Base-by-base conservation (phyloP, 1,284 basidiomycete genomes). In the Irpex sp. region DNA sequence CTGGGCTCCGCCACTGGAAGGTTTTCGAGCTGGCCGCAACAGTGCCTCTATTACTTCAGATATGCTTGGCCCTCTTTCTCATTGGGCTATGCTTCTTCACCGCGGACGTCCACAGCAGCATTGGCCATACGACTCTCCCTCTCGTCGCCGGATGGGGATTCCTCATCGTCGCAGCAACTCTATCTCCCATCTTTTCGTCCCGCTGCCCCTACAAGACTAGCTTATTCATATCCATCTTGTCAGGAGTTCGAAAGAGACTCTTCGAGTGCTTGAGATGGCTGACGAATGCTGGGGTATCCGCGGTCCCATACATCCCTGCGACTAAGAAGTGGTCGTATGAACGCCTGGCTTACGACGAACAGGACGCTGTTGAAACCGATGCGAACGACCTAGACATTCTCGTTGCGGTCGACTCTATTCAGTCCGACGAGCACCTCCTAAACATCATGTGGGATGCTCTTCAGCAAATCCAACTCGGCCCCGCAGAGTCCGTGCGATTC, bases 31-130 rank as follows among this genome's bases (percentile, higher is more conserved):
- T 67, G 10, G 58, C 67, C 18, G 59, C 57, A 9, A 19, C 65
- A n/a, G 59, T 68, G 3, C 66, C 67, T 12, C 42, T 65, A 18
- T 49, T 68, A 0, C 55, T 68, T 5, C 65, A 64, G 21, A 21
- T 63, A 14, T 51, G 66, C 4, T 58, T 67, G 12, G 37, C 58
- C 5, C 55, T 68, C 6, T 67, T 68, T 58, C 58, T 67, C 21
- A 39, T 61, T 16, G 67, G 67, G 14, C 58, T 67, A 5, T 62
- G 65, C n/a, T 42, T 63, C 12, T 58, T 67, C 23, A 58, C 64
- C 6, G 58, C 53, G 57, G 21, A 57, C 3, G 28, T 67, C 23
- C 51, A 62, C 58, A 23, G 14, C 7, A 39, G 52, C 51, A 61
- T 66, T 9, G 57, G 58, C 3, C 4, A 35, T 14, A 58, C 61